These are phyloP conservation scores for Mediolabrus comicus DNA, from an alignment of 108 stramenopile species.

Conservation along the genomic window DNA sequence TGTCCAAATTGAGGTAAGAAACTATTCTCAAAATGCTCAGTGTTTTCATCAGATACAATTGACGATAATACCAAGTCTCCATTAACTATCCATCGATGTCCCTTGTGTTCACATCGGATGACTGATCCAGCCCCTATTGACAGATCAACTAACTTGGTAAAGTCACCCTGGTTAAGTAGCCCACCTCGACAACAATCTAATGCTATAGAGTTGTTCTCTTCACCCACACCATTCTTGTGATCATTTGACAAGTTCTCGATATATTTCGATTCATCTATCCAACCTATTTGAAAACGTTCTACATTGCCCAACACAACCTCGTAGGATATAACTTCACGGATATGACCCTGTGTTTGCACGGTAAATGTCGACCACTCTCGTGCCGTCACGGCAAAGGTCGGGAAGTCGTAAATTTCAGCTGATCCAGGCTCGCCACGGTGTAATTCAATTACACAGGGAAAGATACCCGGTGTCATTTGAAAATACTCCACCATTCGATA, in stretches of 20 bases:
- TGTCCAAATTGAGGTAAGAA: conserved; percentile 14
- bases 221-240: conserved; percentile 47
- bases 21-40: conserved; percentile 10
- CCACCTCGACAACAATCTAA: conserved; percentile 48
- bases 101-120: conserved; percentile 41
- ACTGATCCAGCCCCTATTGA: conserved; percentile 31
- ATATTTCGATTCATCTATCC: conserved; percentile 32
- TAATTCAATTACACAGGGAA: conserved; percentile 48
- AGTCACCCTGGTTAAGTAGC: conserved; percentile 40
- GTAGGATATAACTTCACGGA: conserved; percentile 38
- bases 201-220: conserved; percentile 39
- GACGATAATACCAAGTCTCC: conserved; percentile 39
- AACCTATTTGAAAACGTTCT: conserved; percentile 42
- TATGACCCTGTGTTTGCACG: conserved; percentile 36
- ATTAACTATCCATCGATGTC: conserved; percentile 41
- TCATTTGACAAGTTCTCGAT: conserved; percentile 34
- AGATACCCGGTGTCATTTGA: conserved; percentile 53
- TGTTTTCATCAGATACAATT: conserved; percentile 45
- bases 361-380: conserved; percentile 47
- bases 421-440: conserved; percentile 28
- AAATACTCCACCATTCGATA: conserved; percentile 65
- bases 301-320: conserved; percentile 43
- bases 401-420: conserved; percentile 29
- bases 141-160: conserved; percentile 45
- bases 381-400: conserved; percentile 24